Base-by-base conservation (phyloP, 2,329 filamentous ascomycete species). In the Fusarium xylarioides region DNA sequence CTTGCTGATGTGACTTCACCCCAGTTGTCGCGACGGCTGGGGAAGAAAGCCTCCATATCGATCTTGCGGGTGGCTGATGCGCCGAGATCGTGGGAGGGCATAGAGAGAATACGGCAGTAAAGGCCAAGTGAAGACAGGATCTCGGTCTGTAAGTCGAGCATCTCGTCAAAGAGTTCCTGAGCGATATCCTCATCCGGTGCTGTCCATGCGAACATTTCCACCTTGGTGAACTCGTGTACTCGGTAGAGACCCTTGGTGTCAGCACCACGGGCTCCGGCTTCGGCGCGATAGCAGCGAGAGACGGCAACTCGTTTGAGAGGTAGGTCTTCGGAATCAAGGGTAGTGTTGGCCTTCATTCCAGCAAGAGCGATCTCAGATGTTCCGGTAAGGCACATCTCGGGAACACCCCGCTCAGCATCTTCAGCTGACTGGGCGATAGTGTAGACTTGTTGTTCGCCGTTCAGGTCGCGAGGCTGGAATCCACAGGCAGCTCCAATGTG, bases 191-290 rank as follows among this genome's bases (percentile, higher is more conserved):
- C 64, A 59, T 90, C 86, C 4, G 93, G 90, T 35, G 87, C 77
- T 9, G 94, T 92, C 96, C 96, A 99, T 1, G 93, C 95, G 80
- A 99, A 98, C 86, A 99, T 91, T 82, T 99, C 96, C 1, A 99
- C 95, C 81, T 99, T 99, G 34, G 95, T 97, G 83, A 99, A 99
- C 83, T 99, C 96, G 83, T 99, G 96, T 7, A 99, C 96, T 34
- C 96, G 92, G 83, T 98, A 99, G 4, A 99, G 85, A 10, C 96
- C 96, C 83, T 97, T 98, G 4, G 95, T 97, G 76, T 96, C 94
- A 30, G 92, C 91, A 35, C 96, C 96, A 43, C 95, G 88, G 2
- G 95, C 93, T 37, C 96, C 96, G 0, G 96, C 96, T 84, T 99
- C 96, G 49, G 96, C 96, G 58, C 96, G 92, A 83, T 97, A 99